Evolutionary conservation across 2,329 filamentous ascomycete species (phyloP).

Genomic region (Daldinia sp.): DNA sequence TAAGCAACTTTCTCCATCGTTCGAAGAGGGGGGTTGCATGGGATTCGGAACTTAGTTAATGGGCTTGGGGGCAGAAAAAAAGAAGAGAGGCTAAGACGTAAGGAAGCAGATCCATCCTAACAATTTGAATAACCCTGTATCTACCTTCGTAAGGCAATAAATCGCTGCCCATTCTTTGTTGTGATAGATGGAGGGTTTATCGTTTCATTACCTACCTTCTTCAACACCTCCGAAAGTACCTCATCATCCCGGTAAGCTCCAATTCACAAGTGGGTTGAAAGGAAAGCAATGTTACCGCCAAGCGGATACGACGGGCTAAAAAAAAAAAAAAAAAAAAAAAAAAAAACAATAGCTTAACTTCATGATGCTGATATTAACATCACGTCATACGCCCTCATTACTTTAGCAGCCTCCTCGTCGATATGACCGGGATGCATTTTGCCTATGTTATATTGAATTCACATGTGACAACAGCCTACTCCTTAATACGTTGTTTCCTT

Average conservation of each 20-base stretch:
- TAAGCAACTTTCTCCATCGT: slow-evolving; percentile 44
- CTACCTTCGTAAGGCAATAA: slow-evolving; percentile 10
- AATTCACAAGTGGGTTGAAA: slow-evolving; percentile 29
- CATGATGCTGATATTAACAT: slow-evolving; percentile 32
- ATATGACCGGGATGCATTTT: slow-evolving; percentile 31
- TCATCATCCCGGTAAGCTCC: slow-evolving; percentile 34
- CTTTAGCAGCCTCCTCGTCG: slow-evolving; percentile 15
- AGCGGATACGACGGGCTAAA: slow-evolving; percentile 29
- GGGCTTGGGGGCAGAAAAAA: slow-evolving; percentile 32
- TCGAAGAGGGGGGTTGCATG: slow-evolving; percentile 38
- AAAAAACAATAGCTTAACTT: slow-evolving; percentile 28
- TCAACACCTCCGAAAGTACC: slow-evolving; percentile 24
- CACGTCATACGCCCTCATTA: slow-evolving; percentile 38
- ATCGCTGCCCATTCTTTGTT: slow-evolving; percentile 17
- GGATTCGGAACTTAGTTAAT: slow-evolving; percentile 36
- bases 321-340: slow-evolving; percentile 25
- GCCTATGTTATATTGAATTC: slow-evolving; percentile 30
- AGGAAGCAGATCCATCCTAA: slow-evolving; percentile 7
- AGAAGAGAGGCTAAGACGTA: slow-evolving; percentile 11
- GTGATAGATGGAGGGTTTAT: slow-evolving; percentile 19
- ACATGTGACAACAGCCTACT: slow-evolving; percentile 22
- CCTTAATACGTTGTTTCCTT: slow-evolving; percentile 1
- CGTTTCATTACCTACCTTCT: slow-evolving; percentile 22
- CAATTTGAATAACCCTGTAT: slow-evolving; percentile 4
- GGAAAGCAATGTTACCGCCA: slow-evolving; percentile 24